Conservation (phyloP, 1,139 yeast species). For the Kodamaea sp. region DNA sequence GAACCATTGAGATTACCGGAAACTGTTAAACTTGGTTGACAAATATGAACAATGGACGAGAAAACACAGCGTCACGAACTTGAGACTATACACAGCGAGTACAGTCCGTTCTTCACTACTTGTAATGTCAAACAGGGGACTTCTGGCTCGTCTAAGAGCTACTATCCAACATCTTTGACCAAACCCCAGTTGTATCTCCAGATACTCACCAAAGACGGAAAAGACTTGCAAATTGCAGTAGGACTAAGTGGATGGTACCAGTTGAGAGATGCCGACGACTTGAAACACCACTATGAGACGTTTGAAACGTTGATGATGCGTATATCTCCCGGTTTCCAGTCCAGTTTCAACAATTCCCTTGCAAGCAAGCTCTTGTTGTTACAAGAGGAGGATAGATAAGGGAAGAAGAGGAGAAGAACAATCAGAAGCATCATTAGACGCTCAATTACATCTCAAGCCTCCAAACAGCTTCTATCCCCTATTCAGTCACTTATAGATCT, state of each 20-base stretch:
- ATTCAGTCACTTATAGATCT: too few relatives aligned
- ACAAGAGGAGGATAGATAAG: too few relatives aligned
- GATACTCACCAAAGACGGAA: conserved; percentile 24
- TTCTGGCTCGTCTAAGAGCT: conserved; percentile 1
- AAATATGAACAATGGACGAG: conserved; percentile 12
- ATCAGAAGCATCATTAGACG: too few relatives aligned
- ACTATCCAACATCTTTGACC: conserved; percentile 2
- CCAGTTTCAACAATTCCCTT: conserved; percentile 8
- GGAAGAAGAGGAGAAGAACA: too few relatives aligned
- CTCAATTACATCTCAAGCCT: too few relatives aligned
- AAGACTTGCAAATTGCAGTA: conserved; percentile 28
- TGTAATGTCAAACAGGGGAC: conserved; percentile 18
- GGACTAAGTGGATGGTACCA: conserved; percentile 37
- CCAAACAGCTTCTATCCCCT: too few relatives aligned
- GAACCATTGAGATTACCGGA: too few relatives aligned
- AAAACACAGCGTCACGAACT: conserved; percentile 26
- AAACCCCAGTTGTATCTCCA: conserved; percentile 13
- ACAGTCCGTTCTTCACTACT: conserved; percentile 26
- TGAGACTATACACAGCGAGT: conserved; percentile 26
- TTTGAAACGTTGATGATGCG: conserved; percentile 25
- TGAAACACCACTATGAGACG: conserved; percentile 16
- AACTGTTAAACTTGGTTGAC: too few relatives aligned
- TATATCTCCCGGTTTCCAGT: conserved; percentile 12
- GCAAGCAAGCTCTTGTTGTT: conserved; percentile 7
- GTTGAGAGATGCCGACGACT: conserved; percentile 2